Evolutionary conservation across 2,329 filamentous ascomycete species (phyloP).

Genomic region (Phialophora expanda): DNA sequence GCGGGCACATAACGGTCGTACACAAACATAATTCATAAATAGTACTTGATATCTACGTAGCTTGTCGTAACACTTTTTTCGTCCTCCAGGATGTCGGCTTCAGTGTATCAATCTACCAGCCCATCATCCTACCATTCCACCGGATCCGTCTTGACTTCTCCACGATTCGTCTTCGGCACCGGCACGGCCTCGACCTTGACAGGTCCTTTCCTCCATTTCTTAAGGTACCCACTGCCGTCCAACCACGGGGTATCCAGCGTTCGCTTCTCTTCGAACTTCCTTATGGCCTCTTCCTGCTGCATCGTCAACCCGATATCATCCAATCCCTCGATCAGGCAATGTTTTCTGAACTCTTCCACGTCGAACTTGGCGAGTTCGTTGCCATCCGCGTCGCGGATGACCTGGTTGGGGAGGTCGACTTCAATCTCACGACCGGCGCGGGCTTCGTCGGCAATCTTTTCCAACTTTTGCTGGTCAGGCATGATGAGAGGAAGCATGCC

Average conservation of each 20-base stretch:
- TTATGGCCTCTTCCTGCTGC: conserved; percentile 88
- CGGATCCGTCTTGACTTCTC: conserved; percentile 81
- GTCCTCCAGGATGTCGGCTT: background rate
- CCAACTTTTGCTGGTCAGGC: conserved; percentile 65
- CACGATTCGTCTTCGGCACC: conserved; percentile 86
- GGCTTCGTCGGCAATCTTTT: conserved; percentile 76
- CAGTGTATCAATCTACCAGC: background rate
- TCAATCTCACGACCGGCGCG: conserved; percentile 81
- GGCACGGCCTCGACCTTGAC: conserved; percentile 69
- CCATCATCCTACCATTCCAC: conserved; percentile 74
- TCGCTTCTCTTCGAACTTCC: conserved; percentile 77
- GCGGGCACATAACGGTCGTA: background rate
- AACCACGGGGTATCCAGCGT: conserved; percentile 85
- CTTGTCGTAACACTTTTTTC: background rate
- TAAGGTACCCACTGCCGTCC: conserved; percentile 82
- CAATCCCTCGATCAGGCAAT: conserved; percentile 89
- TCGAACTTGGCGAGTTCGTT: conserved; percentile 79
- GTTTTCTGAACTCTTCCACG: conserved; percentile 90
- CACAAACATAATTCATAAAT: background rate
- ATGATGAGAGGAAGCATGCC: conserved; percentile 92
- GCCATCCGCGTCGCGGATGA: conserved; percentile 76
- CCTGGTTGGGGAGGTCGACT: conserved; percentile 84
- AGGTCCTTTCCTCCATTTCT: conserved; percentile 58
- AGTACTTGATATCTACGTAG: background rate
- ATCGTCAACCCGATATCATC: conserved; percentile 96